Base-by-base conservation (phyloP, 306 rosid species). In the Fagus sylvatica region DNA sequence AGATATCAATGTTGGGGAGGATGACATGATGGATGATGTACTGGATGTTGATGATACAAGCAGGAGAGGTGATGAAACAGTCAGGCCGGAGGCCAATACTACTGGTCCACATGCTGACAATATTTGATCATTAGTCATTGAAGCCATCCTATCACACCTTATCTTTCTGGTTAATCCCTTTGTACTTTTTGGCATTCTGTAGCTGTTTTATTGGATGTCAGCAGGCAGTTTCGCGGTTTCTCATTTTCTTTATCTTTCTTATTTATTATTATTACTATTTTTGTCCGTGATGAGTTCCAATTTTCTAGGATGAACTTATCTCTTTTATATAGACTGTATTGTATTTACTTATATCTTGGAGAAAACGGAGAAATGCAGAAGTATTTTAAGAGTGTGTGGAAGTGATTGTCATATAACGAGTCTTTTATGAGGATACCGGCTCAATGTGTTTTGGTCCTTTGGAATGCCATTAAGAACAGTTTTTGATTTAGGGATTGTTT, bases 1-100 rank as follows among this genome's bases (percentile, higher is more conserved):
- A 87, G 99, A 94, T 74, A 91, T 93, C 80, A 95, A 89, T 46
- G 90, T 83, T 0, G 96, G 89, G 61, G 99, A 95, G 85, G 99
- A 95, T 68, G 97, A 95, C 88, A 87, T 93, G 84, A 88, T 95
- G 86, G 99, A 95, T 46, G 99, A 95, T 74, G 94, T 88, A 22
- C 87, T 93, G 11, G 93, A 65, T 39, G 96, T 83, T 1, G 98
- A 90, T 69, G 97, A 90, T 60, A 87, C 89, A 73, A 80, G 86
- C 48, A 80, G 92, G 73, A 88, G 91, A 82, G 86, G 75, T 72
- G 98, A 90, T 77, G 97, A 88, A 85, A 76, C 89, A 55, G 82
- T 75, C 8, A 88, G 87, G 88, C 77, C 79, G 2, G 98, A 89
- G 59, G 84, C 78, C 12, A 80, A 67, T 69, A 80, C 75, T 30